Evolutionary conservation across 192 early-diverging fungal genomes (phyloP).

Genomic region (Gryganskiella cystojenkinii): DNA sequence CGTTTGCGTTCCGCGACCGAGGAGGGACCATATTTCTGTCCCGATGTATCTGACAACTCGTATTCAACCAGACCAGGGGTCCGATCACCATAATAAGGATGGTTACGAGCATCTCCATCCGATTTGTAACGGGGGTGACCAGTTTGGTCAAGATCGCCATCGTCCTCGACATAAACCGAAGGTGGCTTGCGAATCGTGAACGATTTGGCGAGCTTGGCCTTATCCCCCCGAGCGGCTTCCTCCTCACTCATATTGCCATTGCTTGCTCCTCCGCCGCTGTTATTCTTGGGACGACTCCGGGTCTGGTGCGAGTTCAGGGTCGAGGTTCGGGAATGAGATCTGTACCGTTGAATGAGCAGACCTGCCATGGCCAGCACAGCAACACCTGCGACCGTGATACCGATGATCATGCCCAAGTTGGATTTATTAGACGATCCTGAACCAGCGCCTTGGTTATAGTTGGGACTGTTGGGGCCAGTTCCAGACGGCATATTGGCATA

Average conservation of each 20-base stretch:
- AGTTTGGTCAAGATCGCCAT: constrained; percentile 43
- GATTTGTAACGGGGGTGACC: constrained; percentile 47
- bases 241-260: constrained; percentile 2
- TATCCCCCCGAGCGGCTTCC: constrained; percentile 29
- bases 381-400: constrained; percentile 37
- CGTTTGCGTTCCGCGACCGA: constrained; percentile 45
- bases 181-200: constrained; percentile 48
- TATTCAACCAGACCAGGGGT: constrained; percentile 40
- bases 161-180: constrained; percentile 41
- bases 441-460: constrained; percentile 7
- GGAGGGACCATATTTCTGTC: constrained; percentile 31
- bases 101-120: constrained; percentile 34
- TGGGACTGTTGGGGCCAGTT: constrained; percentile 34
- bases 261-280: background rate
- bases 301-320: constrained; percentile 44
- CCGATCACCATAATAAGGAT: constrained; percentile 48
- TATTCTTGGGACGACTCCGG: constrained; percentile 25
- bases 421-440: background rate
- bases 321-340: constrained; percentile 16
- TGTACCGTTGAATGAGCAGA: constrained; percentile 29
- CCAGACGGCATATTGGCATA: constrained; percentile 12
- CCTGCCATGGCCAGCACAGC: constrained; percentile 30
- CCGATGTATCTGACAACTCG: constrained; percentile 44
- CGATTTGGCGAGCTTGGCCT: constrained; percentile 41
- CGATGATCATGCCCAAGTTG: constrained; percentile 29